phyloP scores from a whole-genome alignment of 1,139 yeast species.

The Yamadazyma kanchanaburiensis region DNA sequence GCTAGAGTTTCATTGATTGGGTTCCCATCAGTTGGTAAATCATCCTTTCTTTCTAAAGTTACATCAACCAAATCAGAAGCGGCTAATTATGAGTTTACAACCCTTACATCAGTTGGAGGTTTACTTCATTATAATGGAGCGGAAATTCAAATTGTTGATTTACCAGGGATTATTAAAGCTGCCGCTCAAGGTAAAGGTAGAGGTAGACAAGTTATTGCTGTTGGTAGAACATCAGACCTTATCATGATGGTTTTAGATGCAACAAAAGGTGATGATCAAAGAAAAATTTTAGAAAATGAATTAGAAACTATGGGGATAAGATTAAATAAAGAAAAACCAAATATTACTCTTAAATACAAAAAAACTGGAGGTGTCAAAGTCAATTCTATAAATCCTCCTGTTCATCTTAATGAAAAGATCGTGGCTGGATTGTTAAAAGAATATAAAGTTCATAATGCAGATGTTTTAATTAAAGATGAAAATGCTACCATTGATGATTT shows the following conservation, averaged over 20 bases:
- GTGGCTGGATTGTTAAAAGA: slow-evolving; percentile 77
- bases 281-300: slow-evolving; percentile 82
- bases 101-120: slow-evolving; percentile 95
- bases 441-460: slow-evolving; percentile 90
- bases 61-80: slow-evolving; percentile 94
- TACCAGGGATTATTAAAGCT: slow-evolving; percentile 96
- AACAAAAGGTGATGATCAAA: slow-evolving; percentile 86
- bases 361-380: slow-evolving; percentile 90
- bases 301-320: slow-evolving; percentile 93
- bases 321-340: slow-evolving; percentile 77
- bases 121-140: slow-evolving; percentile 94
- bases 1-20: slow-evolving; percentile 95
- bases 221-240: slow-evolving; percentile 92
- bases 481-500: slow-evolving; percentile 90
- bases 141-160: slow-evolving; percentile 91
- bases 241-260: slow-evolving; percentile 94
- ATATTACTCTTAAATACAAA: slow-evolving; percentile 73
- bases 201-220: slow-evolving; percentile 94
- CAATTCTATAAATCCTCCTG: slow-evolving; percentile 79
- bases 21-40: slow-evolving; percentile 96
- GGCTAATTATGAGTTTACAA: slow-evolving; percentile 93
- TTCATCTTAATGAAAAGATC: slow-evolving; percentile 75
- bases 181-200: slow-evolving; percentile 98
- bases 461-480: slow-evolving; percentile 85
- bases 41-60: slow-evolving; percentile 80